These are phyloP conservation scores for Xylariaceae sp. DNA, from an alignment of 2,329 filamentous ascomycete species.

Conservation along the genomic window DNA sequence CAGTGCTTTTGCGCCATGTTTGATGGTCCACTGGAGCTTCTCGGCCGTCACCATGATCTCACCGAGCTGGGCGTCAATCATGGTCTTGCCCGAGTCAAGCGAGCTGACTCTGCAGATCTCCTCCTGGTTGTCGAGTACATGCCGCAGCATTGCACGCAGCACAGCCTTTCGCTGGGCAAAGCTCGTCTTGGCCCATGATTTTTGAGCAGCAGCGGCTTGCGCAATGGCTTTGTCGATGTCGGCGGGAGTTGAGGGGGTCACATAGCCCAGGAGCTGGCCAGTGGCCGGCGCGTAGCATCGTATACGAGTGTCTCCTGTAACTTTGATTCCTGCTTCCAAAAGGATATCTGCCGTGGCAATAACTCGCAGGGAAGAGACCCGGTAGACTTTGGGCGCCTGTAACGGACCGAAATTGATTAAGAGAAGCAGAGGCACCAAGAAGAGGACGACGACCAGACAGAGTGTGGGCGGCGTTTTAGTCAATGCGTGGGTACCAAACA, in stretches of 20 bases:
- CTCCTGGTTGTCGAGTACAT: constrained; percentile 84
- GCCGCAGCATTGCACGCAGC: constrained; percentile 72
- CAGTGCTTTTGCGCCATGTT: constrained; percentile 81
- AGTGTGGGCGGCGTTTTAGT: constrained; percentile 18
- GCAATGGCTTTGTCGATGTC: constrained; percentile 76
- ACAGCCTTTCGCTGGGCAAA: constrained; percentile 75
- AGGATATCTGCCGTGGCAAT: constrained; percentile 51
- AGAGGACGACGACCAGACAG: background rate
- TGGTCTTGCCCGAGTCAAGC: constrained; percentile 92
- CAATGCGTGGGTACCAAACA: constrained; percentile 10
- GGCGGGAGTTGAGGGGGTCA: constrained; percentile 70
- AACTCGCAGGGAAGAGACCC: constrained; percentile 41
- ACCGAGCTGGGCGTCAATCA: constrained; percentile 87
- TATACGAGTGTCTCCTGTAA: constrained; percentile 61
- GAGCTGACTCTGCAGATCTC: constrained; percentile 80
- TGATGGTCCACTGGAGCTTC: constrained; percentile 90
- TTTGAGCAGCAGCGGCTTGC: constrained; percentile 68
- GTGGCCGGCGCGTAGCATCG: constrained; percentile 89
- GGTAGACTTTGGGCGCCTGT: constrained; percentile 50
- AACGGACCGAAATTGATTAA: constrained; percentile 21
- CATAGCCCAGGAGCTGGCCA: constrained; percentile 71
- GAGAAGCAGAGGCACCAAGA: constrained; percentile 25
- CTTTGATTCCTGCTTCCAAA: constrained; percentile 56
- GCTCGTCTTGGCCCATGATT: constrained; percentile 68
- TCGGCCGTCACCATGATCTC: constrained; percentile 92